Conservation (phyloP, 2,329 filamentous ascomycete species). For the Bipolaris gigantea region DNA sequence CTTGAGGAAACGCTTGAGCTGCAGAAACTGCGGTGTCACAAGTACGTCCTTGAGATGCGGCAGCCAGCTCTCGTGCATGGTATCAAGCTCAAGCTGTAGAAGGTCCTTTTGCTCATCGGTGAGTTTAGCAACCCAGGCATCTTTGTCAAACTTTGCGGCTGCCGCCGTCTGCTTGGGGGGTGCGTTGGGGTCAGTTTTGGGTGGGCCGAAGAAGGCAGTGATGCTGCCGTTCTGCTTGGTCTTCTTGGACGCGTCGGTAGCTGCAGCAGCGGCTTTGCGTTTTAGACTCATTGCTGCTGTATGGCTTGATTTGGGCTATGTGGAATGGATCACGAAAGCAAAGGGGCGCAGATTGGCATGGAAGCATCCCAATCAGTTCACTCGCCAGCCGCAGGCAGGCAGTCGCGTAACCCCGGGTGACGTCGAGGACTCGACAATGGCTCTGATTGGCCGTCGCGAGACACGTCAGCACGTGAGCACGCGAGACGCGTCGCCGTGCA, state of each 20-base stretch:
- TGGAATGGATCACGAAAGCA: not conserved
- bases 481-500: conserved; percentile 14
- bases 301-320: conserved; percentile 10
- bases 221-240: conserved; percentile 71
- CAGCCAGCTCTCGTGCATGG: conserved; percentile 89
- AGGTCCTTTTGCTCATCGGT: conserved; percentile 80
- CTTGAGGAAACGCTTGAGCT: conserved; percentile 84
- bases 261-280: conserved; percentile 53
- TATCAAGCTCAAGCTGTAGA: conserved; percentile 87
- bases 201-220: conserved; percentile 81
- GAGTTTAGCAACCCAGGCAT: conserved; percentile 81
- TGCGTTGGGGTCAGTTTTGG: conserved; percentile 47
- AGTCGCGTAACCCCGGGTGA: conserved; percentile 17
- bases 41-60: conserved; percentile 86
- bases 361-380: conserved; percentile 6
- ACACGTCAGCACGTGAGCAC: conserved; percentile 10
- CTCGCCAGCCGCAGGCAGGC: conserved; percentile 15
- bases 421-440: conserved; percentile 7
- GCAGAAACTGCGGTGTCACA: conserved; percentile 75
- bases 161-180: conserved; percentile 20
- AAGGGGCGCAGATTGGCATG: not conserved
- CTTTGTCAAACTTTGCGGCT: conserved; percentile 72
- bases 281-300: conserved; percentile 52
- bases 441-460: conserved; percentile 18
- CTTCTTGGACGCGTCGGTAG: conserved; percentile 53